These are phyloP conservation scores for Ophiocordyceps camponoti-floridani DNA, from an alignment of 2,329 filamentous ascomycete species.

Conservation along the genomic window DNA sequence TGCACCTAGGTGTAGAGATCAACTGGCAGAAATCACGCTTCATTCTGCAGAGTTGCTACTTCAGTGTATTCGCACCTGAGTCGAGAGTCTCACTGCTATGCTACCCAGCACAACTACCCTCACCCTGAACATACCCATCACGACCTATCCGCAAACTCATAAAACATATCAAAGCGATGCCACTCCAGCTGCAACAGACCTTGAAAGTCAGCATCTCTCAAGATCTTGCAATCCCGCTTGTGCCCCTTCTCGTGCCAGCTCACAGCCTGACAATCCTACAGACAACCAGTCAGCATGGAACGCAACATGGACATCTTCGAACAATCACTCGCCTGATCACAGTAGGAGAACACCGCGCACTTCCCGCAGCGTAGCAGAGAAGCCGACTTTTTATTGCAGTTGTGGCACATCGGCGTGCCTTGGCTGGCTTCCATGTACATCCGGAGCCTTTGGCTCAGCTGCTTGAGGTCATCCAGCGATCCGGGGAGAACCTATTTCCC, in stretches of 20 bases:
- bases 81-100: no score
- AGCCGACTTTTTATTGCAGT: neutral
- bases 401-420: neutral
- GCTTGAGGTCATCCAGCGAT: neutral
- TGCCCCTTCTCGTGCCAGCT: neutral
- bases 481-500: neutral
- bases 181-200: neutral
- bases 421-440: neutral
- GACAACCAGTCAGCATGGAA: neutral
- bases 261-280: neutral
- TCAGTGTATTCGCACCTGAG: no score
- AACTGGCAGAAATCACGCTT: no score
- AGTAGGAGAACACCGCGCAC: neutral
- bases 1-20: no score
- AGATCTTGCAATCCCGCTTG: neutral
- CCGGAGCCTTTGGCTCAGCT: neutral
- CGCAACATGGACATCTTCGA: neutral
- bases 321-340: neutral
- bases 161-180: neutral
- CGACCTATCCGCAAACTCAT: neutral
- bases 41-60: no score
- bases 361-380: neutral
- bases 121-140: no score
- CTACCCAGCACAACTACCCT: no score
- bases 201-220: constrained; percentile 1